These are phyloP conservation scores for Phialocephala sp. DNA, from an alignment of 2,329 filamentous ascomycete genomes.

Conservation along the genomic window DNA sequence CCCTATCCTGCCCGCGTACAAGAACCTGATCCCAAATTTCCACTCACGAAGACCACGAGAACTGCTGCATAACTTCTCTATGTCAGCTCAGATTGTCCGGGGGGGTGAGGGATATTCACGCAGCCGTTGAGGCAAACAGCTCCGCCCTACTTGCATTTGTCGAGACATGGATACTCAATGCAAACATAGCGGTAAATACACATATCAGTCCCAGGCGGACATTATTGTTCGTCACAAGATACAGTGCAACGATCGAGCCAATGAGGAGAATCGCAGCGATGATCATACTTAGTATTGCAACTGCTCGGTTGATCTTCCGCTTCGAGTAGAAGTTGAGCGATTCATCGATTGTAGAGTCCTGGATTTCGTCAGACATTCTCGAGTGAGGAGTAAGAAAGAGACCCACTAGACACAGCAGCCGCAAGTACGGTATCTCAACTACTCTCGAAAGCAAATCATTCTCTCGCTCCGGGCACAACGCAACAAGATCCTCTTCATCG, in stretches of 20 bases:
- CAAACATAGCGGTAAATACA: conserved; percentile 23
- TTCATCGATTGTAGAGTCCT: background rate
- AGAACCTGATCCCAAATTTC: background rate
- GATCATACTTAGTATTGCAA: conserved; percentile 19
- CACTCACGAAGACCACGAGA: conserved; percentile 1
- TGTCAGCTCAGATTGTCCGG: background rate
- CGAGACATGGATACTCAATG: conserved; percentile 15
- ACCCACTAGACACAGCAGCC: conserved; percentile 11
- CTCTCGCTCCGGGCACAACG: conserved; percentile 27
- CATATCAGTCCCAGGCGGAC: conserved; percentile 18
- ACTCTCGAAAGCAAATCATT: conserved; percentile 37
- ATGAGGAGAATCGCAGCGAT: conserved; percentile 23
- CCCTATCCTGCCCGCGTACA: background rate
- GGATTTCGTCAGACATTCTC: background rate
- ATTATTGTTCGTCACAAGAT: conserved; percentile 14
- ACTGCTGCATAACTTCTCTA: background rate
- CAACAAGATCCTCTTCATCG: conserved; percentile 34
- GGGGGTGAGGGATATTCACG: conserved; percentile 16
- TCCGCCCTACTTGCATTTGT: conserved; percentile 25
- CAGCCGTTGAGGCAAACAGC: conserved; percentile 28
- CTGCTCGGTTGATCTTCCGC: conserved; percentile 5
- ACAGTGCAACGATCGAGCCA: conserved; percentile 23
- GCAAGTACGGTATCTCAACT: conserved; percentile 23
- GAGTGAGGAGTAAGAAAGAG: background rate
- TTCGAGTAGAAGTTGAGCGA: background rate